Conservation (phyloP, 2,329 filamentous ascomycete species). For the Ilyonectria sp. region DNA sequence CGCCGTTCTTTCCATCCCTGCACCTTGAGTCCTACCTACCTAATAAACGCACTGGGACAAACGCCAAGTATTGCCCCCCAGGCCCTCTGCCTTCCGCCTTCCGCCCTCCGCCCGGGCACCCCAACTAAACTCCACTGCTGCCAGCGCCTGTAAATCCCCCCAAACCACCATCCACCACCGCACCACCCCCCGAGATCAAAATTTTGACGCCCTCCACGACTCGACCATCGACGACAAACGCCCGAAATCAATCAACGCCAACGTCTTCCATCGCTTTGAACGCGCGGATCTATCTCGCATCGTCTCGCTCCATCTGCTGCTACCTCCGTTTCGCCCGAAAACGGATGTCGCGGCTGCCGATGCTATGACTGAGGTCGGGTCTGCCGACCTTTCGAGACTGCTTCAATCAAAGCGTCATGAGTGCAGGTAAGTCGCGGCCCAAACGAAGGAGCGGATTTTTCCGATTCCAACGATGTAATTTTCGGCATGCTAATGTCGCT, state of each 20-base stretch:
- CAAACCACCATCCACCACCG: constrained; percentile 40
- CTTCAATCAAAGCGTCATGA: constrained; percentile 76
- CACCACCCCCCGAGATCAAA: constrained; percentile 48
- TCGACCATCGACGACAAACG: constrained; percentile 47
- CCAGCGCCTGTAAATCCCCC: constrained; percentile 42
- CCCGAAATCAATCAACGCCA: constrained; percentile 53
- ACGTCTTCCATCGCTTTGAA: constrained; percentile 51
- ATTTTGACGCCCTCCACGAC: constrained; percentile 52
- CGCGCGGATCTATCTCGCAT: constrained; percentile 50
- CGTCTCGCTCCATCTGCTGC: constrained; percentile 41
- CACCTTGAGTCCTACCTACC: not conserved
- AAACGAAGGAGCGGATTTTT: constrained; percentile 64
- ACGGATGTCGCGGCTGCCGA: constrained; percentile 79
- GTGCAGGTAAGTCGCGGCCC: constrained; percentile 68
- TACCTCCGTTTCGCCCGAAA: constrained; percentile 74
- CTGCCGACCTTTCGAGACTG: constrained; percentile 76
- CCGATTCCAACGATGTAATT: constrained; percentile 63
- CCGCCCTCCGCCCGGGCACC: constrained; percentile 30
- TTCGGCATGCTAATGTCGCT: constrained; percentile 60
- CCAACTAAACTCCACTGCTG: constrained; percentile 42
- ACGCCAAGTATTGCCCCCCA: constrained; percentile 23
- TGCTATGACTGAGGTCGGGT: constrained; percentile 81
- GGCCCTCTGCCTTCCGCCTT: constrained; percentile 29
- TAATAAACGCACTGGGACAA: constrained; percentile 29
- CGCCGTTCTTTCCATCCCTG: constrained; percentile 17